Evolutionary conservation across 306 rosid species (phyloP), one percentile per base, ranked within the genome.

Genomic region (Arachis stenosperma): DNA sequence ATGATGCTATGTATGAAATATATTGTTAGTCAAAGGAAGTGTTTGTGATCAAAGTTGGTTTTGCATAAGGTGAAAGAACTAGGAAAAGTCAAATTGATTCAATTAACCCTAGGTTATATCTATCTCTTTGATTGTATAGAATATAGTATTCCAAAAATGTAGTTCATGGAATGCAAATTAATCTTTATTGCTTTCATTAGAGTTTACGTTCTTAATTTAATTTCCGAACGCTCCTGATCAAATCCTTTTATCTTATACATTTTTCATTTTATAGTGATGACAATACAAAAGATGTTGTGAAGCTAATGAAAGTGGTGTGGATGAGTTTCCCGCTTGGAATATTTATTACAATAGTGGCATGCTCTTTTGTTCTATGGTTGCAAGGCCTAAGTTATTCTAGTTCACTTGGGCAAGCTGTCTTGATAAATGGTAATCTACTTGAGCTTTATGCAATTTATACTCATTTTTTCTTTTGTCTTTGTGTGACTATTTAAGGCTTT

Each of bases 241-340:
- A 47, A 11, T 52, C 61, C 46, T 55, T 65, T 13, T 68, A 14
- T 72, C 40, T 71, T 53, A 59, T 39, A 41, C 29, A 70, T 69
- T 3, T 71, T 61, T 56, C 70, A 43, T 76, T 46, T 73, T 84
- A 65, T 87, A 91, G 98, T 74, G 90, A 84, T 57, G 85, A 84
- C 67, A 65, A 71, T 63, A 82, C 95, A 57, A 74, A 87, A 85
- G 88, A 82, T 75, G 78, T 83, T 33, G 81, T 80, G 84, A 94
- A 81, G 89, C 85, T 94, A 71, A 88, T 89, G 89, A 91, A 81
- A 87, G 88, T 94, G 55, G 92, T 89, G 8, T 94, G 98, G 98
- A 66, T 88, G 84, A 87, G 88, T 85, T 71, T 92, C 56, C 98
- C 95, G 1, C 87, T 92, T 73, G 97, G 97, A 66, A 69, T 86